Conservation (phyloP, 176 grass and related monocot genomes). For the Oropetium thomaeum region DNA sequence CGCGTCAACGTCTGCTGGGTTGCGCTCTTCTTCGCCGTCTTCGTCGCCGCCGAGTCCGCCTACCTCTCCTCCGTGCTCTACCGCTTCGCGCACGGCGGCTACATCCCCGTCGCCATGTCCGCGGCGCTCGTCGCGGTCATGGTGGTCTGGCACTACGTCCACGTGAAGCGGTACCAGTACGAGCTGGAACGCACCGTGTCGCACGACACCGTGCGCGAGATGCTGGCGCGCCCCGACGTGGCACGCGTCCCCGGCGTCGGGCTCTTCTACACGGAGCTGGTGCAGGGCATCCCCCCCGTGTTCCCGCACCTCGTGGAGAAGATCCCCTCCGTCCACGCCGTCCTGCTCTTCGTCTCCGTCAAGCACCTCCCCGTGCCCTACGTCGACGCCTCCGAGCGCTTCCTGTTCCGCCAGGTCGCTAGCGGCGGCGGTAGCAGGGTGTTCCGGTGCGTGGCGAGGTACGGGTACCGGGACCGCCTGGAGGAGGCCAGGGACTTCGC, state of each 20-base stretch:
- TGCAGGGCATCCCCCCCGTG: conserved; percentile 75
- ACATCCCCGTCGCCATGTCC: conserved; percentile 58
- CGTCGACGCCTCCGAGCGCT: conserved; percentile 46
- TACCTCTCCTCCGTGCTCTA: conserved; percentile 75
- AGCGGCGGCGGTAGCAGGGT: neutral
- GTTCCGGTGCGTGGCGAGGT: conserved; percentile 68
- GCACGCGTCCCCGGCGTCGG: conserved; percentile 55
- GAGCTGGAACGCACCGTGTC: conserved; percentile 52
- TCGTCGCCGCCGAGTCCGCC: conserved; percentile 43
- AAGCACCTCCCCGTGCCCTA: conserved; percentile 67
- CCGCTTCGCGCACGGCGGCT: conserved; percentile 66
- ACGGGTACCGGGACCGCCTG: conserved; percentile 67
- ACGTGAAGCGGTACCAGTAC: conserved; percentile 46
- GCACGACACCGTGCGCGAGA: conserved; percentile 24
- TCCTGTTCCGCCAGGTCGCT: conserved; percentile 56
- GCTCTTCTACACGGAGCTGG: conserved; percentile 77
- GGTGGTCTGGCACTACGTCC: conserved; percentile 80
- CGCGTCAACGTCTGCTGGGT: conserved; percentile 40
- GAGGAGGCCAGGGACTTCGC: conserved; percentile 57
- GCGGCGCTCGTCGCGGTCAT: conserved; percentile 49
- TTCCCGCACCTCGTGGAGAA: conserved; percentile 68
- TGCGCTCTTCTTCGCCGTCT: conserved; percentile 46
- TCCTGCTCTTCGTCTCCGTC: conserved; percentile 67
- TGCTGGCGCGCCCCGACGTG: conserved; percentile 9
- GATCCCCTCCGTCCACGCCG: conserved; percentile 64